phyloP scores from a whole-genome alignment of 371 early-diverging fungal species.

The Apophysomyces sp. region DNA sequence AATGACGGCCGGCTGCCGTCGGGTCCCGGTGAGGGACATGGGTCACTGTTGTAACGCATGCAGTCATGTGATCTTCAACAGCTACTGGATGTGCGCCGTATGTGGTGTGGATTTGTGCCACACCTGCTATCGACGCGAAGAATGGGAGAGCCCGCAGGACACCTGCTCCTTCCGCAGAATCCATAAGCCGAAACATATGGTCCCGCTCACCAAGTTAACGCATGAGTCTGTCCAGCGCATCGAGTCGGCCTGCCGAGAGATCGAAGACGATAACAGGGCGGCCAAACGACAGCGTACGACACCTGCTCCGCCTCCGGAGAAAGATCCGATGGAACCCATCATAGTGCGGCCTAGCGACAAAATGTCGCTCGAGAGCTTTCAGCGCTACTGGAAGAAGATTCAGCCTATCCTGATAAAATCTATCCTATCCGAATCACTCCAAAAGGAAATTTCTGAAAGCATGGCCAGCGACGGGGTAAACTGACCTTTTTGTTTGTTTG shows the following conservation, averaged over 20 bases:
- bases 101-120: background rate
- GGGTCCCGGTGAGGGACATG: background rate
- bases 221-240: background rate
- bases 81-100: background rate
- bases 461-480: background rate
- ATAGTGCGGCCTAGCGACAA: background rate
- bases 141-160: background rate
- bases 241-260: background rate
- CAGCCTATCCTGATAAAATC: background rate
- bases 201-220: background rate
- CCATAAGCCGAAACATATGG: background rate
- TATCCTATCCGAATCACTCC: background rate
- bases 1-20: background rate
- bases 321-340: background rate
- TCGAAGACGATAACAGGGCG: background rate
- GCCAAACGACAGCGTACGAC: background rate
- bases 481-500: background rate
- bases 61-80: conserved; percentile 24
- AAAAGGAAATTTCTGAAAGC: background rate
- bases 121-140: background rate
- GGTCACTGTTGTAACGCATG: conserved; percentile 28
- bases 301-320: background rate
- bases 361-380: background rate
- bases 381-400: background rate
- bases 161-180: background rate